Evolutionary conservation across 352 stramenopile species (phyloP).

Genomic region (Phytopythium delawarense): DNA sequence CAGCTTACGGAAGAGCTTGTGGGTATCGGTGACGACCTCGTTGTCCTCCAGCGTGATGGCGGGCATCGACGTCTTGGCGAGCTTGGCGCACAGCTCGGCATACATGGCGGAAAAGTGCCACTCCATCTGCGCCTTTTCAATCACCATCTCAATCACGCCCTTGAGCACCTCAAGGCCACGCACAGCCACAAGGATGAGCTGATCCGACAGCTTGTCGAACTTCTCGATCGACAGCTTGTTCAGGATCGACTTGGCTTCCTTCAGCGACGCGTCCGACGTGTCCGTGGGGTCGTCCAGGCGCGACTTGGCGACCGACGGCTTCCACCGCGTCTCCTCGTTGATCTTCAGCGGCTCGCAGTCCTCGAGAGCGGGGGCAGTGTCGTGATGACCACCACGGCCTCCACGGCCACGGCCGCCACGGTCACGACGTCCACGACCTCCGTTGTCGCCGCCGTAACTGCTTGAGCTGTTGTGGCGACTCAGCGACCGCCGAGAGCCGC

Average conservation of each 20-base stretch:
- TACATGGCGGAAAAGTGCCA: conserved; percentile 97
- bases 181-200: conserved; percentile 91
- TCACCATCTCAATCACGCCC: conserved; percentile 91
- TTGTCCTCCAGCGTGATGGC: conserved; percentile 60
- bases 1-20: conserved; percentile 94
- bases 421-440: conserved; percentile 31
- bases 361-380: conserved; percentile 51
- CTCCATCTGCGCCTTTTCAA: conserved; percentile 95
- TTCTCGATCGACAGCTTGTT: conserved; percentile 98
- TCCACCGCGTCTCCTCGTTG: conserved; percentile 84
- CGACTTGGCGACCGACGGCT: conserved; percentile 63
- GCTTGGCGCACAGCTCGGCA: conserved; percentile 90
- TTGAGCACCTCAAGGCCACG: conserved; percentile 74
- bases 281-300: conserved; percentile 38
- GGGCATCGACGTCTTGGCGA: conserved; percentile 84
- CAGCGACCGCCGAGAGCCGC: conserved; percentile 43
- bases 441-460: conserved; percentile 31
- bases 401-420: conserved; percentile 26
- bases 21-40: conserved; percentile 58
- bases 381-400: conserved; percentile 34
- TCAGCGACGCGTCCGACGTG: conserved; percentile 70
- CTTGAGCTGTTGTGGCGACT: conserved; percentile 37
- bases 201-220: conserved; percentile 93
- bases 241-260: conserved; percentile 90
- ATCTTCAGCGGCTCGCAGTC: conserved; percentile 66